Conservation (phyloP, 306 rosid species). For the Citrullus colocynthis region DNA sequence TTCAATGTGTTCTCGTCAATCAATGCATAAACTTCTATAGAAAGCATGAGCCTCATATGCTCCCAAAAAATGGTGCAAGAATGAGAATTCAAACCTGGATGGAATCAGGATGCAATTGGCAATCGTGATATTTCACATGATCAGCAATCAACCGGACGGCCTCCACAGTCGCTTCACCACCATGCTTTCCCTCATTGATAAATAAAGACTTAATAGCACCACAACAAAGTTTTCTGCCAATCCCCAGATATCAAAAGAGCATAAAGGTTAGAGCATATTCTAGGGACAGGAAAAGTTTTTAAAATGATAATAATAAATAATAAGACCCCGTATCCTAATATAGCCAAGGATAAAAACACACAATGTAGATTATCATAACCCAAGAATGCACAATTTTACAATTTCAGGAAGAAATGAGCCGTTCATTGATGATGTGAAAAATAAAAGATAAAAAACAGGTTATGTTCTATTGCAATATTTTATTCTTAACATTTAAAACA, state of each 20-base stretch:
- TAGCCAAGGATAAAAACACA: neutral
- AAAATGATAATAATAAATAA: too few relatives aligned
- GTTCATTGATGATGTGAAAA: neutral
- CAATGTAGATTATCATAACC: neutral
- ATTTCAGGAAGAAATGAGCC: neutral
- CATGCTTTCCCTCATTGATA: constrained; percentile 77
- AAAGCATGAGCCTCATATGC: neutral
- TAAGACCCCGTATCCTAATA: neutral
- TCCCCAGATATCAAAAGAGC: constrained; percentile 8
- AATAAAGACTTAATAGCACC: constrained; percentile 61
- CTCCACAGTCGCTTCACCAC: constrained; percentile 80
- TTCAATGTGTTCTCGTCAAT: neutral
- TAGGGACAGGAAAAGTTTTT: neutral
- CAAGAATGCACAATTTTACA: neutral
- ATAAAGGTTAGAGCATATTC: neutral
- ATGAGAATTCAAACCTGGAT: constrained; percentile 36
- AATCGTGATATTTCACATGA: constrained; percentile 61
- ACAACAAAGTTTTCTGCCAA: constrained; percentile 66
- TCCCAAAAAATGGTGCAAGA: neutral
- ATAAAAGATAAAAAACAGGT: neutral
- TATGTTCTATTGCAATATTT: neutral
- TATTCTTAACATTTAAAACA: neutral
- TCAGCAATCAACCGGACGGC: constrained; percentile 84
- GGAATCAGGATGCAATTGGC: constrained; percentile 74
- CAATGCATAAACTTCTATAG: neutral